Percentiles rank a stretch among this genome's conserved stretches.
Conservation (phyloP, 306 rosid genomes). For the Inga laurina region DNA sequence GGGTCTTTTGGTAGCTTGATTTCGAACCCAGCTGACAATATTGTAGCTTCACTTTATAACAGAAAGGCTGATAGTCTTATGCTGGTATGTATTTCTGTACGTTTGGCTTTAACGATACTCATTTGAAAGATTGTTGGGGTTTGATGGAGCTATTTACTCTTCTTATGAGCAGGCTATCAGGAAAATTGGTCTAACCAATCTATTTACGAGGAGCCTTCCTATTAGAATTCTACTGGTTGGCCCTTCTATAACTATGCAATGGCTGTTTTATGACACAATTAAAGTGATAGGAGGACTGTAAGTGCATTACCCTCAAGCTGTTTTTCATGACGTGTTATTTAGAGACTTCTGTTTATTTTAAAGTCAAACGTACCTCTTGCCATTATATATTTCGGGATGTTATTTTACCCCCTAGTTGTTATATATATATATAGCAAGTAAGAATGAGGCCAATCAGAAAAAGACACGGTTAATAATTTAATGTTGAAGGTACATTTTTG, state of each 20-base stretch:
- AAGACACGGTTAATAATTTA: slow-evolving; percentile 3
- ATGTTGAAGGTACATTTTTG: not conserved
- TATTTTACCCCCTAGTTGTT: not conserved
- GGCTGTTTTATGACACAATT: slow-evolving; percentile 95
- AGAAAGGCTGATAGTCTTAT: slow-evolving; percentile 54
- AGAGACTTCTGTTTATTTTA: slow-evolving; percentile 14
- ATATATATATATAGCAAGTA: not conserved
- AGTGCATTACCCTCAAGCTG: slow-evolving; percentile 42
- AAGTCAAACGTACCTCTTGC: slow-evolving; percentile 4
- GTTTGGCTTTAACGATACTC: slow-evolving; percentile 14
- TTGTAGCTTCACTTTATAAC: slow-evolving; percentile 63
- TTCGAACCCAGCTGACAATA: slow-evolving; percentile 64
- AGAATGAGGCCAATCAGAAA: not conserved
- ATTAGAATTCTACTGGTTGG: slow-evolving; percentile 82
- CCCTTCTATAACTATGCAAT: slow-evolving; percentile 82
- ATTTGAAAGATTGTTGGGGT: slow-evolving; percentile 1
- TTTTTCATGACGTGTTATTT: slow-evolving; percentile 8
- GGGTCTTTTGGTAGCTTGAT: slow-evolving; percentile 65
- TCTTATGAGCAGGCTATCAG: slow-evolving; percentile 68
- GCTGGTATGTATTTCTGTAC: slow-evolving; percentile 42
- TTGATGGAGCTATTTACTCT: slow-evolving; percentile 22
- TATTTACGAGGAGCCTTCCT: slow-evolving; percentile 90
- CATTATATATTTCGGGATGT: not conserved
- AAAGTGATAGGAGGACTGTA: slow-evolving; percentile 85
- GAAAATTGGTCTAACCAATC: slow-evolving; percentile 72